These are phyloP conservation scores for Diddensiella santjacobensis DNA, from an alignment of 805 yeast genomes.

Conservation along the genomic window DNA sequence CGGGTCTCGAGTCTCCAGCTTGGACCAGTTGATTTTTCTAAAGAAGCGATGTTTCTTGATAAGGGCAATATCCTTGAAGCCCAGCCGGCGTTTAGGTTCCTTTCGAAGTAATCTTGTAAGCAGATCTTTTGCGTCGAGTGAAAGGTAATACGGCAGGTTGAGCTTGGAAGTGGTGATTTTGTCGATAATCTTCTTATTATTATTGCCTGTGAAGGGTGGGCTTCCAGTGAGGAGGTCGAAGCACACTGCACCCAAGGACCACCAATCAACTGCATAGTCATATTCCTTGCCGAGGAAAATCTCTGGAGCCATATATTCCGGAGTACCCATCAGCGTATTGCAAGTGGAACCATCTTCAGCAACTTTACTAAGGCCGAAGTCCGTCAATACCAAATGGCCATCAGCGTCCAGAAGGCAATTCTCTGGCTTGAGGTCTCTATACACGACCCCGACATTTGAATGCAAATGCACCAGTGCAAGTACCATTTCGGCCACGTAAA, in stretches of 20 bases:
- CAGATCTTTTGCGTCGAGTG: constrained; percentile 77
- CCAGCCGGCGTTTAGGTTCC: constrained; percentile 62
- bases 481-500: constrained; percentile 76
- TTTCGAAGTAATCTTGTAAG: constrained; percentile 62
- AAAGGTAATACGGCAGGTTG: constrained; percentile 68
- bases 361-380: constrained; percentile 67
- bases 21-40: constrained; percentile 69
- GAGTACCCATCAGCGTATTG: constrained; percentile 66
- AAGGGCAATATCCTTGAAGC: constrained; percentile 50
- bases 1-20: constrained; percentile 47
- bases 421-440: constrained; percentile 86
- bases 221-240: constrained; percentile 78
- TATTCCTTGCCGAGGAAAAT: constrained; percentile 73
- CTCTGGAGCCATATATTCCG: constrained; percentile 89
- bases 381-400: constrained; percentile 84
- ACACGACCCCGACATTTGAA: constrained; percentile 67
- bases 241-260: constrained; percentile 83
- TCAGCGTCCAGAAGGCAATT: constrained; percentile 70
- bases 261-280: constrained; percentile 82
- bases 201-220: constrained; percentile 86
- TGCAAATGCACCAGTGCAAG: constrained; percentile 75
- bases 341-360: constrained; percentile 42
- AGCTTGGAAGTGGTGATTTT: constrained; percentile 64
- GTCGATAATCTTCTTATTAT: constrained; percentile 69
- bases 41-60: constrained; percentile 69